Base-by-base conservation (phyloP, 2,329 filamentous ascomycete species). In the Talaromyces sp. region DNA sequence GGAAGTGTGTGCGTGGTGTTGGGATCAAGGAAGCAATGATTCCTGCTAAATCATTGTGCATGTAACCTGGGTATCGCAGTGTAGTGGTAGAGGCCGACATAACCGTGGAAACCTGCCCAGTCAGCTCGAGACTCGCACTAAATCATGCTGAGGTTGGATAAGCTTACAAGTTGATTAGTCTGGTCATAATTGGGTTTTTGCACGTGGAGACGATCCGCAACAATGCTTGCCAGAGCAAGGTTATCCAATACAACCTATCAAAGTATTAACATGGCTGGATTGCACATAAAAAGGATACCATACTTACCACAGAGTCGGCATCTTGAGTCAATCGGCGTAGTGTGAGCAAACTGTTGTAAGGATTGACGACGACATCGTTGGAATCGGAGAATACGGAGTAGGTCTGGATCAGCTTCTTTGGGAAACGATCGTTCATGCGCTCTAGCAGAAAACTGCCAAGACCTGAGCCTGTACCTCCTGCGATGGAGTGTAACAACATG, bases 1-100 rank as follows among this genome's bases (percentile, higher is more conserved):
- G 82, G 83, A 99, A 99, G 77, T 99, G 95, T 70, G 92, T 96
- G 64, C 94, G 87, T 9, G 94, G 95, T 0, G 93, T 99, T 1
- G 94, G 94, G 57, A 99, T 97, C 37, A 99, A 82, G 17, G 91
- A 96, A 20, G 95, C 94, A 52, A 99, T 83, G 65, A 99, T 97
- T 74, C 93, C 94, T 68, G 96, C 92, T 14, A 99, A 87, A 70
- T 99, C 94, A 74, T 99, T 99, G 80, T 99, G 94, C 94, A 99
- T 99, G 77, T 99, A 99, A 35, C 94, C 94, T 1, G 94, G 94
- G 72, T 99, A 99, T 69, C 94, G 85, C 46, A 99, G 85, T 2
- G 95, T 97, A 9, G 93, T 97, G 3, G 94, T 99, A 69, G 91
- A 95, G 35, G 94, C 94, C 32, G 92, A 97, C 94, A 99, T 99